Percentiles rank a stretch among this genome's conserved stretches.
These are phyloP conservation scores for Saccharomyces pastorianus DNA, from an alignment of 1,139 yeast genomes.

Conservation along the genomic window DNA sequence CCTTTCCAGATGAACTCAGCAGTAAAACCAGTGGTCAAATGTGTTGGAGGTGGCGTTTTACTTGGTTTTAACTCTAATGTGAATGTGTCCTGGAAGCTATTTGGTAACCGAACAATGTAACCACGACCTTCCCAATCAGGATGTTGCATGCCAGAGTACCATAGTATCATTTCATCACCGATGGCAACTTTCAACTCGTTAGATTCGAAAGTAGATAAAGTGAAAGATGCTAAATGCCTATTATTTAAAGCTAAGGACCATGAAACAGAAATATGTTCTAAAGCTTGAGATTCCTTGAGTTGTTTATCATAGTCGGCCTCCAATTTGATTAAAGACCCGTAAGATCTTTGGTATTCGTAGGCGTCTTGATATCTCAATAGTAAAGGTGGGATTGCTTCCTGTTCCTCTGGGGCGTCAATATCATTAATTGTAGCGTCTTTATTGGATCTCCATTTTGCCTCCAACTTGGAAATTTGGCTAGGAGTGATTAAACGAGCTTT, in stretches of 20 bases:
- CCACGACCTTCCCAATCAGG: constrained; percentile 67
- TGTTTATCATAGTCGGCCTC: constrained; percentile 77
- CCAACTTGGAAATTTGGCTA: constrained; percentile 64
- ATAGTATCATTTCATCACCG: constrained; percentile 72
- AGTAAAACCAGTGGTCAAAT: constrained; percentile 59
- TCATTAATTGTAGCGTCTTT: constrained; percentile 62
- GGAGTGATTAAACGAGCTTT: constrained; percentile 49
- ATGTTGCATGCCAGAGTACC: constrained; percentile 47
- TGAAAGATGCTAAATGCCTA: constrained; percentile 61
- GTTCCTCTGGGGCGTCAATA: constrained; percentile 43
- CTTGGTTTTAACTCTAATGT: constrained; percentile 57
- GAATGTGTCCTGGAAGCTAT: constrained; percentile 58
- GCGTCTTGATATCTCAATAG: constrained; percentile 76
- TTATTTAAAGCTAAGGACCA: constrained; percentile 70
- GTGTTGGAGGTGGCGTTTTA: constrained; percentile 37
- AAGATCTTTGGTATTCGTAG: constrained; percentile 75
- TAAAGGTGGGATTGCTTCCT: constrained; percentile 60
- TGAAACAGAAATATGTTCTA: constrained; percentile 61
- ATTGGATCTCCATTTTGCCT: constrained; percentile 73
- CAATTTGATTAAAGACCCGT: constrained; percentile 72
- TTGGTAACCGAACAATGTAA: constrained; percentile 64
- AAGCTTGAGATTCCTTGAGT: constrained; percentile 69
- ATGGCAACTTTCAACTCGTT: constrained; percentile 67
- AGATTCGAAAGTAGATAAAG: constrained; percentile 58
- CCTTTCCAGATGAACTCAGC: constrained; percentile 92